Base-by-base conservation (phyloP, 345 rosid species). In the Heritiera littoralis region DNA sequence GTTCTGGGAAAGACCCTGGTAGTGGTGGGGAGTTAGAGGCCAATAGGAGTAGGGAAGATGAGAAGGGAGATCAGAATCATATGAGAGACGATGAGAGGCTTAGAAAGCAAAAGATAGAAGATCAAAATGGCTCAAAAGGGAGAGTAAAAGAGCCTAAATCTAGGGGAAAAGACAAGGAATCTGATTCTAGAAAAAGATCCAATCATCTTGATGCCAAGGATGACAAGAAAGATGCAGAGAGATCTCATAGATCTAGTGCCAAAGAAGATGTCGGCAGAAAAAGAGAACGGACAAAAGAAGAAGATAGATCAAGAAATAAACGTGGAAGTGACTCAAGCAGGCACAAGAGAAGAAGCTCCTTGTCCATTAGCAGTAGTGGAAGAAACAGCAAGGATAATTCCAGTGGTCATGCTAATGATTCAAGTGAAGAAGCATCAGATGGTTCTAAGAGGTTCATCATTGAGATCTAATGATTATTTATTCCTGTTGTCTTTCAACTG, bases 341-440 rank as follows among this genome's bases (percentile, higher is more conserved):
- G 84, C 87, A 90, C 68, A 91, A 86, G 88, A 90, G 91, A 89
- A 87, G 89, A 79, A 88, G 83, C 15, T 89, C 97, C 61, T 86
- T 94, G 63, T 88, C 97, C 78, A 73, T 81, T 59, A 84, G 90
- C 86, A 86, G 86, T 68, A 81, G 86, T 83, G 91, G 84, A 58
- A 87, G 86, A 84, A 80, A 75, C 81, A 86, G 85, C 78, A 92
- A 86, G 84, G 91, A 90, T 28, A 78, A 71, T 63, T 77, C 80
- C 6, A 59, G 60, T 45, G 66, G 75, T 76, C 87, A 49, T 56
- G 78, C 76, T 66, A 85, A 79, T 80, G 86, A 75, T 79, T 89
- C 94, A 30, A 88, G 87, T 74, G 89, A 90, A 80, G 94, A 88
- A 80, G 81, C 87, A 68, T 94, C 98, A 77, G 88, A 92, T 78